Evolutionary conservation across 2,329 filamentous ascomycete species (phyloP).

Genomic region (Exophiala viscosa): DNA sequence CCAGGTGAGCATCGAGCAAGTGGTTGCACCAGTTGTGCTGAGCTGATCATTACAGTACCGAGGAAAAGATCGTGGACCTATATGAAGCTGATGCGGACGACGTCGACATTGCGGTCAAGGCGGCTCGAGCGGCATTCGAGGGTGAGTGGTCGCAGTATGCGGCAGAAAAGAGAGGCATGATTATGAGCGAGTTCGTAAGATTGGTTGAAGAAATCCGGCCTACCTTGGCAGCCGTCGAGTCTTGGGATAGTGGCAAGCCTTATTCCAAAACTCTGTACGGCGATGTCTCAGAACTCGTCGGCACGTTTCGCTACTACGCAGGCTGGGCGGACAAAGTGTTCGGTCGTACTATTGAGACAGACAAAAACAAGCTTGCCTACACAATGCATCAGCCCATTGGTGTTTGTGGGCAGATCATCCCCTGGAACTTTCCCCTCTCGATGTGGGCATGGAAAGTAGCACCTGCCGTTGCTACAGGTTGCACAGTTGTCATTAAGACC

Average conservation of each 20-base stretch:
- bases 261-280: conserved; percentile 49
- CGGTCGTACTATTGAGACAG: conserved; percentile 78
- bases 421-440: conserved; percentile 81
- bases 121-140: conserved; percentile 32
- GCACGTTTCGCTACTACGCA: conserved; percentile 77
- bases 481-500: conserved; percentile 65
- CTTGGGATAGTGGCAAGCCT: background rate
- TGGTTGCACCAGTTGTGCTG: too few species aligned
- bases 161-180: conserved; percentile 9
- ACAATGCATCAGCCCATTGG: conserved; percentile 73
- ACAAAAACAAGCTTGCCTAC: conserved; percentile 71
- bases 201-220: too few species aligned
- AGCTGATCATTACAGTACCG: background rate
- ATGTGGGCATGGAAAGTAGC: conserved; percentile 50
- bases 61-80: too few species aligned
- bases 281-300: conserved; percentile 66
- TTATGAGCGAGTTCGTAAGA: too few species aligned
- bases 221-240: background rate
- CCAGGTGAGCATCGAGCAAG: too few species aligned
- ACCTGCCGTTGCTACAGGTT: conserved; percentile 63
- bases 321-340: conserved; percentile 90
- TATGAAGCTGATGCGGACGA: too few species aligned
- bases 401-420: conserved; percentile 78
- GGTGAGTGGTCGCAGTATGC: conserved; percentile 24
- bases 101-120: conserved; percentile 36